Evolutionary conservation across 73 alveolate species (phyloP).

Genomic region (Uronychia binucleata): DNA sequence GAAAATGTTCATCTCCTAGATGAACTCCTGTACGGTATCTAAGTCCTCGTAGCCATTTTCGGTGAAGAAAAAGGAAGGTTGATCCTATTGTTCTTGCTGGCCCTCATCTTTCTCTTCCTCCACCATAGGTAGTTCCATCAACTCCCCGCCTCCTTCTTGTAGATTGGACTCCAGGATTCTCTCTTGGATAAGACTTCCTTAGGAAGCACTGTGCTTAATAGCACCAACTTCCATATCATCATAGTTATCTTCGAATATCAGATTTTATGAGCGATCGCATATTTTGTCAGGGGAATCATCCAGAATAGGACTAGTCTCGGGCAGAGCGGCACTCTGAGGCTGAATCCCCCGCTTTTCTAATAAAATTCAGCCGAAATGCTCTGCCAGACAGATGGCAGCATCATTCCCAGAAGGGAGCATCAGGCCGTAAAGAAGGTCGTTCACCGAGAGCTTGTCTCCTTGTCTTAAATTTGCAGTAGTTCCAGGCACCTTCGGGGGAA

Average conservation of each 20-base stretch:
- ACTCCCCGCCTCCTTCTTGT: neutral
- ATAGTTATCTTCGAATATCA: neutral
- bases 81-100: neutral
- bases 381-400: constrained; percentile 75
- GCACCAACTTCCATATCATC: neutral
- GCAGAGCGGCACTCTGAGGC: constrained; percentile 11
- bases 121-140: neutral
- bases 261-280: neutral
- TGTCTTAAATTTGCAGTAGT: constrained; percentile 75
- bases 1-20: constrained; percentile 56
- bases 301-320: constrained; percentile 24
- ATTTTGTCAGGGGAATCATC: constrained; percentile 1
- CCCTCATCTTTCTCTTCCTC: neutral
- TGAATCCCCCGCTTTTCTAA: constrained; percentile 47
- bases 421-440: constrained; percentile 77
- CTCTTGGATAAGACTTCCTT: neutral
- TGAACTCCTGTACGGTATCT: constrained; percentile 19
- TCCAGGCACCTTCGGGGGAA: constrained; percentile 73
- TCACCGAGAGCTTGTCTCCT: constrained; percentile 74
- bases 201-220: neutral
- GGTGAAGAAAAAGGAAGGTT: neutral
- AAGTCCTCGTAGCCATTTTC: neutral
- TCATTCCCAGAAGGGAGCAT: constrained; percentile 95
- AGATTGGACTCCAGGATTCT: neutral
- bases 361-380: constrained; percentile 57